Conservation (phyloP, 176 grass and related monocot genomes). For the Tuctoria greenei region DNA sequence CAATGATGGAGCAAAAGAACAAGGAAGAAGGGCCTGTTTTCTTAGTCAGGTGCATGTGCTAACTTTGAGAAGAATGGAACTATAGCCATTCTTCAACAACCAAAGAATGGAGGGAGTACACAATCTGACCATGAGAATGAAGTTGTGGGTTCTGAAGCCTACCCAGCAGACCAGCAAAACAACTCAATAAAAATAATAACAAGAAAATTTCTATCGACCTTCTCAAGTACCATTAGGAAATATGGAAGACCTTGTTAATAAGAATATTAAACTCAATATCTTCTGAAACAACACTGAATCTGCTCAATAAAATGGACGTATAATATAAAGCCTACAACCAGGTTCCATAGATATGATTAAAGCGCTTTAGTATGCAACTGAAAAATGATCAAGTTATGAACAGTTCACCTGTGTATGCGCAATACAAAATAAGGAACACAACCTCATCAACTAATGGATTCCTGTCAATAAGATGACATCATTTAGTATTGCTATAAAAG, state of each 20-base stretch:
- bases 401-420: constrained; percentile 58
- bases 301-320: not conserved
- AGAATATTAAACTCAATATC: not conserved
- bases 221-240: not conserved
- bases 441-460: constrained; percentile 75
- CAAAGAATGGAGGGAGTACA: no score
- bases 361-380: not conserved
- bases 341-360: not conserved
- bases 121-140: not conserved
- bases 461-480: constrained; percentile 38
- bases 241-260: not conserved
- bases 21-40: not conserved
- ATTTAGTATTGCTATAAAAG: constrained; percentile 14
- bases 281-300: not conserved
- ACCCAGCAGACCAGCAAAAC: not conserved
- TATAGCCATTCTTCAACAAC: not conserved
- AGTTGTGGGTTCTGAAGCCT: not conserved
- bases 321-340: constrained; percentile 9
- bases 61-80: not conserved
- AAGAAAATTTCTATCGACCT: not conserved
- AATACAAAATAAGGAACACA: constrained; percentile 74
- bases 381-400: not conserved
- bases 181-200: not conserved
- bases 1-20: no score
- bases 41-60: not conserved